Evolutionary conservation across 768 basidiomycete species (phyloP), one percentile per base, ranked within the genome.

Genomic region (Mycena indigotica): DNA sequence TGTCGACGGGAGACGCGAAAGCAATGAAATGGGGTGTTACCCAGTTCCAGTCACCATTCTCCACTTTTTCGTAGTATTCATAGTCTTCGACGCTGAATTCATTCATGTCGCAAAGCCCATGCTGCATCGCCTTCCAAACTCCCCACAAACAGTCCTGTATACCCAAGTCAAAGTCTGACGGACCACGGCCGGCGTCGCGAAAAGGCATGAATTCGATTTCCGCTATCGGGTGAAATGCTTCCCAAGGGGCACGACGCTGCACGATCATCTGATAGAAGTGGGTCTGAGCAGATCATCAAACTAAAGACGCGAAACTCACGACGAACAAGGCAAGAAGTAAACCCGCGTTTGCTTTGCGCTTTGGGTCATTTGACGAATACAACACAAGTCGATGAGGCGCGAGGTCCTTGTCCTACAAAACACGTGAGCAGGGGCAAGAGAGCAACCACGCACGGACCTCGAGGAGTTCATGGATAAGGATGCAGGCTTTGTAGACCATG

Each of bases 31-130:
- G 83, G 1, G 92, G 91, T 0, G 92, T 93, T 73, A 94, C 81
- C 92, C 92, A 95, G 67, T 96, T 96, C 90, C 93, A 95, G 71
- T 95, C 94, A 15, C 92, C 91, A 67, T 94, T 93, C 73, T 94
- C 93, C 40, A 95, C 94, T 73, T 95, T 95, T 70, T 98, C 95
- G 70, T 95, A 96, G 69, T 78, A 89, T 71, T 95, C 93, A 69
- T 98, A 98, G 61, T 95, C 94, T 59, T 91, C 89, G 44, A 94
- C 84, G 67, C 86, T 90, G 73, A 98, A 98, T 64, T 92, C 91
- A 69, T 93, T 91, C 82, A 96, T 88, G 66, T 98, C 96, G 73
- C 91, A 93, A 1, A 99, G 80, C 13, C 89, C 87, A 60, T 95
- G 91, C 74, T 96, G 89, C 82, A 91, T 90, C 1, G 88, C 89